Percentiles rank a stretch among this genome's conserved stretches.
phyloP scores from a whole-genome alignment of 2,329 filamentous ascomycete species.

The Zasmidium angulare region DNA sequence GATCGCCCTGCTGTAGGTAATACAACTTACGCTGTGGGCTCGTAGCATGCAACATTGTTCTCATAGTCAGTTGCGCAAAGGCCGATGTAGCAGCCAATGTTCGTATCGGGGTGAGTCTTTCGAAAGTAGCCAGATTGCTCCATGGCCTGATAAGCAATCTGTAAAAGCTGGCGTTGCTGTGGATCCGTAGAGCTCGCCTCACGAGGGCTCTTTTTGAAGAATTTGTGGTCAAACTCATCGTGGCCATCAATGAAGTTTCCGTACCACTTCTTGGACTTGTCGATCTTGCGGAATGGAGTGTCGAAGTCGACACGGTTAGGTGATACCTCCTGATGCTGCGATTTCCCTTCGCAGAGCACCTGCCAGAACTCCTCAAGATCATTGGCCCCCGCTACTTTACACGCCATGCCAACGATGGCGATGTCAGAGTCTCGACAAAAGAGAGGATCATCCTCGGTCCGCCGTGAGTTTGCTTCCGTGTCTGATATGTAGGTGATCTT shows the following conservation, averaged over 20 bases:
- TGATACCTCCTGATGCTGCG: constrained; percentile 3
- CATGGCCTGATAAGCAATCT: constrained; percentile 33
- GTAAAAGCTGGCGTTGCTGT: constrained; percentile 31
- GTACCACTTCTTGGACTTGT: constrained; percentile 18
- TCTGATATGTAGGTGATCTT: too few species aligned
- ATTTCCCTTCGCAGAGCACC: constrained; percentile 8
- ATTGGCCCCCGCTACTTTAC: constrained; percentile 13
- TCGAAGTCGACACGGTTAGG: constrained; percentile 22
- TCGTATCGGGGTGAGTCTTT: background rate
- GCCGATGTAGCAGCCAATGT: constrained; percentile 44
- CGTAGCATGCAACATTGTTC: constrained; percentile 36
- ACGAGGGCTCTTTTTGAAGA: constrained; percentile 31
- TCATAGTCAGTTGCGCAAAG: constrained; percentile 41
- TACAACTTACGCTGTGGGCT: constrained; percentile 34
- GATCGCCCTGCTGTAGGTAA: too few species aligned
- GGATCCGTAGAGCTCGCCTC: constrained; percentile 32
- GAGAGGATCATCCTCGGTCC: too few species aligned
- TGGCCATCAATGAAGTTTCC: constrained; percentile 20
- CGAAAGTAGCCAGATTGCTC: constrained; percentile 35
- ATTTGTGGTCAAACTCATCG: constrained; percentile 33
- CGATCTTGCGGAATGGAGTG: background rate
- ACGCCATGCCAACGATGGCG: constrained; percentile 19
- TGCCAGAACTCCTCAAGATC: constrained; percentile 15
- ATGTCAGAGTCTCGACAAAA: too few species aligned
- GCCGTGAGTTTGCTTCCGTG: too few species aligned